Percentiles rank a stretch among this genome's conserved stretches.
Conservation (phyloP, 2,329 filamentous ascomycete species). For the Nothophoma quercina region DNA sequence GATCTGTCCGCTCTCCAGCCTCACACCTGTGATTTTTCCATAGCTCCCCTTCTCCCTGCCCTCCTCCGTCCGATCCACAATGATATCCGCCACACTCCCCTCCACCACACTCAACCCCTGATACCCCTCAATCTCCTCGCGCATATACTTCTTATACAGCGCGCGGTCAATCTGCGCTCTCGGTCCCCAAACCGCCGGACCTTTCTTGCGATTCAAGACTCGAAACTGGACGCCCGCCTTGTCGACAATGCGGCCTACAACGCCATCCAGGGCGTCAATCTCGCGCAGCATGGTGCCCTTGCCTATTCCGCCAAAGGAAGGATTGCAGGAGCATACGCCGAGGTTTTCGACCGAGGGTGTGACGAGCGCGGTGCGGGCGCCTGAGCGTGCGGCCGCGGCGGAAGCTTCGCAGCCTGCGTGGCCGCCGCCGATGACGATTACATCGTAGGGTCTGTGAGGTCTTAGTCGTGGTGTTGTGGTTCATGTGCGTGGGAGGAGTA, state of each 20-base stretch:
- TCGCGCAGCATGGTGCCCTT: constrained; percentile 97
- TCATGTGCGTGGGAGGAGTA: constrained; percentile 3
- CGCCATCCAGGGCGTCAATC: constrained; percentile 90
- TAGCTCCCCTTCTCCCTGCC: constrained; percentile 59
- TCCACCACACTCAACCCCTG: constrained; percentile 81
- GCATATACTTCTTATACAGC: constrained; percentile 91
- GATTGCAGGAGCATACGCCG: constrained; percentile 95
- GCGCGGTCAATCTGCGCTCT: constrained; percentile 93
- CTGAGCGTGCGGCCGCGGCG: constrained; percentile 85
- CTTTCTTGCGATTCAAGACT: constrained; percentile 86
- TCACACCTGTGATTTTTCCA: constrained; percentile 82
- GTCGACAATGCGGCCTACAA: constrained; percentile 88
- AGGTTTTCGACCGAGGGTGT: constrained; percentile 90
- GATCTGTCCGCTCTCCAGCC: constrained; percentile 85
- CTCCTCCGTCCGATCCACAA: constrained; percentile 67
- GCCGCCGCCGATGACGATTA: constrained; percentile 93
- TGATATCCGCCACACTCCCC: constrained; percentile 91
- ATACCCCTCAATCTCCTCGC: constrained; percentile 80
- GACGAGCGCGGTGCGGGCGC: constrained; percentile 86
- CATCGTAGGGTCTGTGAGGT: constrained; percentile 75
- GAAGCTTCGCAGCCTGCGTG: constrained; percentile 96
- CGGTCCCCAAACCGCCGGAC: constrained; percentile 95
- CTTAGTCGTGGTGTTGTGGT: constrained; percentile 24
- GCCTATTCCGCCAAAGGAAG: constrained; percentile 96
- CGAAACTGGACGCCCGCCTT: constrained; percentile 95